A percentile compares a stretch with the other conserved stretches of the same genome.
phyloP scores from a whole-genome alignment of 1,284 basidiomycete genomes.

The Sporisorium reilianum region DNA sequence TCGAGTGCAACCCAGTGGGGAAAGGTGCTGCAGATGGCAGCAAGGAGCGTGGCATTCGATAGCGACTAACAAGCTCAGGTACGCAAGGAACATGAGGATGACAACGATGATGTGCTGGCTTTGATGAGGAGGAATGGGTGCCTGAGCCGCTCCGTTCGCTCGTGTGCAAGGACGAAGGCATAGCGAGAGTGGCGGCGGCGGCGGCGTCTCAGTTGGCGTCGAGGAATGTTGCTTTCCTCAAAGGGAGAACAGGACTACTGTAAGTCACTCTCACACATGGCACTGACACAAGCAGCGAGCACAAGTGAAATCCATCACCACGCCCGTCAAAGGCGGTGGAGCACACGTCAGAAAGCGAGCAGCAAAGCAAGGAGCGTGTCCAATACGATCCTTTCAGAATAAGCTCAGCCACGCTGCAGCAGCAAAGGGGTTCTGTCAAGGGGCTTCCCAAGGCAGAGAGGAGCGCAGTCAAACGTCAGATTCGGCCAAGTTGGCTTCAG shows the following conservation, averaged over 20 bases:
- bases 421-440: neutral
- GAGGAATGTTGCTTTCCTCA: slow-evolving; percentile 17
- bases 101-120: slow-evolving; percentile 6
- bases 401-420: slow-evolving; percentile 3
- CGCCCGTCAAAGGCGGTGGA: no score
- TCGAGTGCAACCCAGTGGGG: neutral
- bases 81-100: slow-evolving; percentile 27
- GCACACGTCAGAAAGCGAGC: neutral
- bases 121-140: slow-evolving; percentile 1
- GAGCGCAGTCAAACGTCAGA: neutral
- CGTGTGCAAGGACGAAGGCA: no score
- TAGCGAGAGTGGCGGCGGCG: no score
- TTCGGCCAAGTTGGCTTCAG: slow-evolving; percentile 13
- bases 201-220: slow-evolving; percentile 7
- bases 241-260: no score
- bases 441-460: neutral
- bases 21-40: slow-evolving; percentile 9
- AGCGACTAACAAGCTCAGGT: slow-evolving; percentile 15
- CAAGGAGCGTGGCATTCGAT: slow-evolving; percentile 20
- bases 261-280: slow-evolving; percentile 1
- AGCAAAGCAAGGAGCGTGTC: slow-evolving; percentile 5
- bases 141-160: slow-evolving; percentile 7
- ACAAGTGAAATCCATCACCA: no score
- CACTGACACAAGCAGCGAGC: neutral
- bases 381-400: neutral